Conservation (phyloP, 2,329 filamentous ascomycete genomes). For the Podosphaera leucotricha region DNA sequence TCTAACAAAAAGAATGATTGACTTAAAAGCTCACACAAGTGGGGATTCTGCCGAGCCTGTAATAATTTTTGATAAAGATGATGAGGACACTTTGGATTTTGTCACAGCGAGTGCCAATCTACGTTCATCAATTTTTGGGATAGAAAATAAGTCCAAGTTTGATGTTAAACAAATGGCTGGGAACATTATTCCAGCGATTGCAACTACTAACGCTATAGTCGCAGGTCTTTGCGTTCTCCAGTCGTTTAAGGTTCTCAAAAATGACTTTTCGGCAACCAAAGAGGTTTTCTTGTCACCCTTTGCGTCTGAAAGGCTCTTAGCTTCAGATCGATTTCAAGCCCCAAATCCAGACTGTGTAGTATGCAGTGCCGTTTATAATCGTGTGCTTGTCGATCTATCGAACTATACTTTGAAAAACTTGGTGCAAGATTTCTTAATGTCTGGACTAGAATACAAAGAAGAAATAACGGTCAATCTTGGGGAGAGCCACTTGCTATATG, state of each 20-base stretch:
- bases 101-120: constrained; percentile 80
- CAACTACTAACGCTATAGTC: constrained; percentile 91
- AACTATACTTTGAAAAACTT: constrained; percentile 57
- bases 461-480: constrained; percentile 62
- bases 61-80: constrained; percentile 81
- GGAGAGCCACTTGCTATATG: constrained; percentile 51
- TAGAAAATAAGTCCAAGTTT: constrained; percentile 73
- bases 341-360: constrained; percentile 70
- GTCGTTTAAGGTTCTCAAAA: constrained; percentile 68
- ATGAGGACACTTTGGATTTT: constrained; percentile 84
- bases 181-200: constrained; percentile 96
- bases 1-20: constrained; percentile 48
- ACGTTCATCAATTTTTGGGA: constrained; percentile 68
- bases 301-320: constrained; percentile 31
- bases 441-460: constrained; percentile 51
- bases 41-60: constrained; percentile 31
- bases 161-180: constrained; percentile 98
- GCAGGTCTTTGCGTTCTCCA: constrained; percentile 81
- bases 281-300: constrained; percentile 68
- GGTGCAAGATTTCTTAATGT: constrained; percentile 48
- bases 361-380: constrained; percentile 51
- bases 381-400: constrained; percentile 41
- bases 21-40: constrained; percentile 28
- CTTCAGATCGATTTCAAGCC: constrained; percentile 27
- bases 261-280: constrained; percentile 45